phyloP scores from a whole-genome alignment of 371 early-diverging fungal genomes.

The Mucor racemosus region DNA sequence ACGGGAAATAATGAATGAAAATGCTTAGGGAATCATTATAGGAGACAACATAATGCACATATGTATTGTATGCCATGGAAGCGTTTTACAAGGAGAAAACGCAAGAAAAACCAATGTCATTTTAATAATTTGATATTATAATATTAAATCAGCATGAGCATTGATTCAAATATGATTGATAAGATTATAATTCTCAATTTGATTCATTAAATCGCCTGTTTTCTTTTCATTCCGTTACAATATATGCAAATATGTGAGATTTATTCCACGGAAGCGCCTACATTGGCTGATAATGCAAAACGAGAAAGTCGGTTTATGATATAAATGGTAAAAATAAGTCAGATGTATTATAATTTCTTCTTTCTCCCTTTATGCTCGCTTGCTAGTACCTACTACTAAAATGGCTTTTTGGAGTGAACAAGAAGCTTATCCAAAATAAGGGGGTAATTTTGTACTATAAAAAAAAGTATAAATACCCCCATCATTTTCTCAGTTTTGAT shows the following conservation, averaged over 20 bases:
- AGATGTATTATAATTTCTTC: conserved; percentile 13
- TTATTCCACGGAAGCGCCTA: conserved; percentile 1
- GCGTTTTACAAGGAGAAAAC: background rate
- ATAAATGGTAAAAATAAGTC: conserved; percentile 18
- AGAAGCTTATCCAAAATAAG: conserved; percentile 13
- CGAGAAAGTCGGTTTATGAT: background rate
- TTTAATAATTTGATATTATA: background rate
- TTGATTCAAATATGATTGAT: too few relatives aligned
- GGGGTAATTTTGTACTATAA: background rate
- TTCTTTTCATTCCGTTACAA: background rate
- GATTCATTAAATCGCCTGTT: too few relatives aligned
- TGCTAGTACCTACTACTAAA: conserved; percentile 2
- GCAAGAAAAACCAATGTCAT: background rate
- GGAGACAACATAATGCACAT: background rate
- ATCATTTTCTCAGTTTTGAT: background rate
- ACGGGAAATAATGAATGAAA: background rate
- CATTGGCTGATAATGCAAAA: conserved; percentile 3
- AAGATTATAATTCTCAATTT: too few relatives aligned
- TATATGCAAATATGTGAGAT: background rate
- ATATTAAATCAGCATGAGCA: background rate
- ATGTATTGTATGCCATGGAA: conserved; percentile 3
- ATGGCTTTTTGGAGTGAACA: background rate
- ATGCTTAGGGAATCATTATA: background rate
- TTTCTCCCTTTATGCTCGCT: conserved; percentile 3
- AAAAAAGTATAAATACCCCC: conserved; percentile 8